phyloP scores from a whole-genome alignment of 371 early-diverging fungal genomes.

The Rhizopus microsporus region DNA sequence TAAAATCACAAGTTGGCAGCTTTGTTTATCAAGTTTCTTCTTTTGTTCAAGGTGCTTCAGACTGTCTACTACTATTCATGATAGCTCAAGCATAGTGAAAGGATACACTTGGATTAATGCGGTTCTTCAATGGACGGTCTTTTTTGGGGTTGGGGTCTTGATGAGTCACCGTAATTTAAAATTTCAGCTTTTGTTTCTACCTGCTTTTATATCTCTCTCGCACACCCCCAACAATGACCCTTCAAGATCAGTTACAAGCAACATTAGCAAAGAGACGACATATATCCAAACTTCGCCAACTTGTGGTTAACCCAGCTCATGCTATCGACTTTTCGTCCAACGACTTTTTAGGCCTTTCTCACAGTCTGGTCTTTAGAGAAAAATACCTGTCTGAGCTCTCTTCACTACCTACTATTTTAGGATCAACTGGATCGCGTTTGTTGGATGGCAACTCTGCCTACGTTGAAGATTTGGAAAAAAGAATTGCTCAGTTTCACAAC shows the following conservation, averaged over 20 bases:
- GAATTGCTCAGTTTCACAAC: conserved; percentile 65
- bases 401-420: conserved; percentile 45
- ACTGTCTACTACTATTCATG: too few species aligned
- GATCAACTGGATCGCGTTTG: conserved; percentile 80
- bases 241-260: conserved; percentile 23
- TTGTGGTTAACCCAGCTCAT: conserved; percentile 38
- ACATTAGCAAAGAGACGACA: conserved; percentile 35
- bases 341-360: conserved; percentile 79
- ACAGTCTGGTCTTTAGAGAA: conserved; percentile 38
- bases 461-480: conserved; percentile 61
- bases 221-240: conserved; percentile 8
- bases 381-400: conserved; percentile 49
- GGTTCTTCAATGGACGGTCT: too few species aligned
- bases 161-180: too few species aligned
- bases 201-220: conserved; percentile 9
- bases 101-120: too few species aligned
- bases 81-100: too few species aligned
- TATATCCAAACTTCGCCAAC: conserved; percentile 44
- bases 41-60: too few species aligned
- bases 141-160: too few species aligned
- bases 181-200: background rate
- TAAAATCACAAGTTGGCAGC: too few species aligned
- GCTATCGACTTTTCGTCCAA: conserved; percentile 79
- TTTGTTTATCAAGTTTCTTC: too few species aligned
- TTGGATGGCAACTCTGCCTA: conserved; percentile 73